Evolutionary conservation across 805 yeast species (phyloP).

Genomic region (Schwanniomyces polymorphus): DNA sequence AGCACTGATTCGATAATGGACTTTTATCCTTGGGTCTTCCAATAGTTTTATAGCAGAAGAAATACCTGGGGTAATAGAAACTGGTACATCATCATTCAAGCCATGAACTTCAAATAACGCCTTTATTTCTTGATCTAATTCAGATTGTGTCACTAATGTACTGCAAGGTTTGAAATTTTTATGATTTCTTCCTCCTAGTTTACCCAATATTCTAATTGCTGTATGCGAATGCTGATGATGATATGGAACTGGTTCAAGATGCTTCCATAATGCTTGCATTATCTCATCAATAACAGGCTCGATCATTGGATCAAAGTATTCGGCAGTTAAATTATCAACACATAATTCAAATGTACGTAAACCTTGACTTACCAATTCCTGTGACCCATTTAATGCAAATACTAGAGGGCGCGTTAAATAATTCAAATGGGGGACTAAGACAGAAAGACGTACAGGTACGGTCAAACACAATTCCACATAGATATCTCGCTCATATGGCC

Average conservation of each 20-base stretch:
- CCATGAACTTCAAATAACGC: slow-evolving; percentile 76
- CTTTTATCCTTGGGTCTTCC: slow-evolving; percentile 61
- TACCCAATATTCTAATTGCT: slow-evolving; percentile 88
- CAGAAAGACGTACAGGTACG: slow-evolving; percentile 92
- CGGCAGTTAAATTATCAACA: slow-evolving; percentile 94
- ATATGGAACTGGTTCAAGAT: slow-evolving; percentile 88
- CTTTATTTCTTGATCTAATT: slow-evolving; percentile 65
- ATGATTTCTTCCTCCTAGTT: slow-evolving; percentile 94
- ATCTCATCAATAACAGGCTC: slow-evolving; percentile 96
- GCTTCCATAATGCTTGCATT: slow-evolving; percentile 89
- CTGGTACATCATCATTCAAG: slow-evolving; percentile 53
- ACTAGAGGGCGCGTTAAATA: slow-evolving; percentile 90
- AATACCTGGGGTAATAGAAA: slow-evolving; percentile 82
- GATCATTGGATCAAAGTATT: slow-evolving; percentile 93
- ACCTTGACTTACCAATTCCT: slow-evolving; percentile 92
- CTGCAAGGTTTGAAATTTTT: slow-evolving; percentile 76
- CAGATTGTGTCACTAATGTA: slow-evolving; percentile 55
- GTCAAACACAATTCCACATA: slow-evolving; percentile 94
- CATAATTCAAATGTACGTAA: slow-evolving; percentile 91
- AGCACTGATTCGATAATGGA: slow-evolving; percentile 75
- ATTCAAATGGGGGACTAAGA: slow-evolving; percentile 87
- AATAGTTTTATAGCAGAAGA: slow-evolving; percentile 74
- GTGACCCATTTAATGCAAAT: slow-evolving; percentile 84
- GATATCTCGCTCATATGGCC: slow-evolving; percentile 89
- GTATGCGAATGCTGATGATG: slow-evolving; percentile 95